A percentile compares a stretch with the other conserved stretches of the same genome.
Conservation (phyloP, 208 protist species). For the Acanthamoeba triangularis region DNA sequence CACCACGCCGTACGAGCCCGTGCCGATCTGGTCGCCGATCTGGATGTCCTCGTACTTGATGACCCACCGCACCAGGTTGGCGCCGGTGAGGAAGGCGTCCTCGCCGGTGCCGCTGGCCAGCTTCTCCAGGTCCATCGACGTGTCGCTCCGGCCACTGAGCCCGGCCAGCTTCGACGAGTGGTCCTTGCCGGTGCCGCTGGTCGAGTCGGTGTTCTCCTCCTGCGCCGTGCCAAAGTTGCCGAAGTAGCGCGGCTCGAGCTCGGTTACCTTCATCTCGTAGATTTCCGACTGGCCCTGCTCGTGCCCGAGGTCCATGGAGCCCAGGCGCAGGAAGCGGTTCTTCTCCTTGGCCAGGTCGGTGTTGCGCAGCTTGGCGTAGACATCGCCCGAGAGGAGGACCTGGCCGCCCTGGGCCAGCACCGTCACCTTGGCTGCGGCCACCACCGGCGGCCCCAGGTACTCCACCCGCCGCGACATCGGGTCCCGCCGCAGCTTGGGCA, state of each 20-base stretch:
- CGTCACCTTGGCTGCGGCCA: not conserved
- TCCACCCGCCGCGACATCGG: slow-evolving; percentile 25
- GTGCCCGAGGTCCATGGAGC: not conserved
- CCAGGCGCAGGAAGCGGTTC: not conserved
- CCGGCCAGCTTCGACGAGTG: not conserved
- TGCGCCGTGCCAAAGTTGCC: not conserved
- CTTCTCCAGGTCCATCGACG: slow-evolving; percentile 25
- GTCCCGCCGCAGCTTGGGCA: not conserved
- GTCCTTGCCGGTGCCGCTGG: slow-evolving; percentile 4
- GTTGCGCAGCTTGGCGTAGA: not conserved
- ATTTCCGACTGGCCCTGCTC: not conserved
- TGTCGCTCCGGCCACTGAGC: not conserved
- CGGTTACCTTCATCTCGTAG: not conserved
- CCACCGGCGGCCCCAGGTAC: slow-evolving; percentile 28
- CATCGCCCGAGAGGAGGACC: slow-evolving; percentile 17
- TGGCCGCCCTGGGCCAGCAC: slow-evolving; percentile 69
- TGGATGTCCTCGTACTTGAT: slow-evolving; percentile 53
- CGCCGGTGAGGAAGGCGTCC: slow-evolving; percentile 8
- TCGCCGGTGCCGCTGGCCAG: not conserved
- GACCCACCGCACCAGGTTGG: slow-evolving; percentile 19
- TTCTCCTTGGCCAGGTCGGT: slow-evolving; percentile 4
- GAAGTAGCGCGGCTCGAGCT: slow-evolving; percentile 36
- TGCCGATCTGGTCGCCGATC: slow-evolving; percentile 49
- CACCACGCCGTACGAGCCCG: slow-evolving; percentile 56
- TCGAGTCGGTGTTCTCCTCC: not conserved